phyloP scores from a whole-genome alignment of 352 stramenopile species.

The Globisporangium paroecandrum region DNA sequence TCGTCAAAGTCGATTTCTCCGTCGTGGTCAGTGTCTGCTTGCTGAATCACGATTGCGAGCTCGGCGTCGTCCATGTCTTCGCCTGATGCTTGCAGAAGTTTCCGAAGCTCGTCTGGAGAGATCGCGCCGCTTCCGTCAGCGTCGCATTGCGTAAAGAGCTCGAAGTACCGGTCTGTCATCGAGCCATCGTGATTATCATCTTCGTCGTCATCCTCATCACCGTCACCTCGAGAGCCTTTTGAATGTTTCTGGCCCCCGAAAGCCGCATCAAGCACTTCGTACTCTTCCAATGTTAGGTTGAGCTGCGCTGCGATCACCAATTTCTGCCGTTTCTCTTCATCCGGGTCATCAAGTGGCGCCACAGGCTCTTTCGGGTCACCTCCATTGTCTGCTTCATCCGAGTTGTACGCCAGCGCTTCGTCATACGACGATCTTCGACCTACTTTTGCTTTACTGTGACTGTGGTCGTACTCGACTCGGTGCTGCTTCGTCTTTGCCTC shows the following conservation, averaged over 20 bases:
- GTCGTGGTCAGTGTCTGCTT: constrained; percentile 70
- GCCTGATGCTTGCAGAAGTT: constrained; percentile 51
- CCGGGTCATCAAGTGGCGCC: constrained; percentile 33
- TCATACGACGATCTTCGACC: constrained; percentile 21
- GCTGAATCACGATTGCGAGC: constrained; percentile 54
- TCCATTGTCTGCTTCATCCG: constrained; percentile 19
- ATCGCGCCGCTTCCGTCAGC: constrained; percentile 75
- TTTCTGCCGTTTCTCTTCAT: constrained; percentile 53
- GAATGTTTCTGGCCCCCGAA: constrained; percentile 29
- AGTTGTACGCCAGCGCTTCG: constrained; percentile 35
- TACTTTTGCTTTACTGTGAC: background rate
- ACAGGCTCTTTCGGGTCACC: constrained; percentile 10
- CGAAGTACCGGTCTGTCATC: constrained; percentile 48
- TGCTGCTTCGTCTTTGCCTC: constrained; percentile 19
- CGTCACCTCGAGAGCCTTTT: constrained; percentile 11
- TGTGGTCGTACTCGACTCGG: background rate
- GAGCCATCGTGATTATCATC: constrained; percentile 17
- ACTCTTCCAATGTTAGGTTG: constrained; percentile 65
- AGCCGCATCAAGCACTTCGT: constrained; percentile 57
- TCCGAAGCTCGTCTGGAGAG: constrained; percentile 60
- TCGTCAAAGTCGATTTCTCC: constrained; percentile 79
- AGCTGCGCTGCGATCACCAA: constrained; percentile 50
- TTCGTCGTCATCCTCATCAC: constrained; percentile 6
- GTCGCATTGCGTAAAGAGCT: constrained; percentile 72
- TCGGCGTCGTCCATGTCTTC: constrained; percentile 79